Percentiles rank a stretch among this genome's conserved stretches.
phyloP scores from a whole-genome alignment of 148 eudicot species.

The Chenopodium album region DNA sequence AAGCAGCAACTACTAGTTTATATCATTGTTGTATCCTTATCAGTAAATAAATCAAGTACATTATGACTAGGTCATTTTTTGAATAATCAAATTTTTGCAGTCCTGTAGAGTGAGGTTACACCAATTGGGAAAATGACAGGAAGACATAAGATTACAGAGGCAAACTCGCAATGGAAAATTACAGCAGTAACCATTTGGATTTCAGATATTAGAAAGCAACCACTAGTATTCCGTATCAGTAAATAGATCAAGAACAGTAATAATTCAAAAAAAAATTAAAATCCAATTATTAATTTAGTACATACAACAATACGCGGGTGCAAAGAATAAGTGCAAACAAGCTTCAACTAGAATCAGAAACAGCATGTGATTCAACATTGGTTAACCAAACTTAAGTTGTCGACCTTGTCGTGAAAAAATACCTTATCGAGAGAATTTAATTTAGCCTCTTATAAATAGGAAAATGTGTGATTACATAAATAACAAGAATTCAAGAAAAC shows the following conservation, averaged over 20 bases:
- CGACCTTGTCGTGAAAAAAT: not conserved
- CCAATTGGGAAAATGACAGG: no score
- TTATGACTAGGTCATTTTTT: no score
- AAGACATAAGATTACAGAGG: no score
- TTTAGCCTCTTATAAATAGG: not conserved
- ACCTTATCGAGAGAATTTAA: not conserved
- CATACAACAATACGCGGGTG: not conserved
- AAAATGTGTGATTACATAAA: not conserved
- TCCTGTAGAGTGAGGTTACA: no score
- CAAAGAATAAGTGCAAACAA: slow-evolving; percentile 1
- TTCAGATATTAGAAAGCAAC: no score
- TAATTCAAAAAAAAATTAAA: not conserved
- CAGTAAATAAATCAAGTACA: not conserved
- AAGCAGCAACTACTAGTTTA: not conserved
- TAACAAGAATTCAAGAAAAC: not conserved
- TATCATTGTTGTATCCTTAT: not conserved
- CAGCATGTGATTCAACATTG: not conserved
- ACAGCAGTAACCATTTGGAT: no score
- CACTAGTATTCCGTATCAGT: no score
- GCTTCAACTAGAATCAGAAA: not conserved
- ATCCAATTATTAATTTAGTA: not conserved
- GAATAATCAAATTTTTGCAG: no score
- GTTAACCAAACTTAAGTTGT: not conserved
- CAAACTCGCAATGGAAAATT: no score
- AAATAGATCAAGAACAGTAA: not conserved